phyloP scores from a whole-genome alignment of 805 yeast species.

The Metschnikowia colocasiae region DNA sequence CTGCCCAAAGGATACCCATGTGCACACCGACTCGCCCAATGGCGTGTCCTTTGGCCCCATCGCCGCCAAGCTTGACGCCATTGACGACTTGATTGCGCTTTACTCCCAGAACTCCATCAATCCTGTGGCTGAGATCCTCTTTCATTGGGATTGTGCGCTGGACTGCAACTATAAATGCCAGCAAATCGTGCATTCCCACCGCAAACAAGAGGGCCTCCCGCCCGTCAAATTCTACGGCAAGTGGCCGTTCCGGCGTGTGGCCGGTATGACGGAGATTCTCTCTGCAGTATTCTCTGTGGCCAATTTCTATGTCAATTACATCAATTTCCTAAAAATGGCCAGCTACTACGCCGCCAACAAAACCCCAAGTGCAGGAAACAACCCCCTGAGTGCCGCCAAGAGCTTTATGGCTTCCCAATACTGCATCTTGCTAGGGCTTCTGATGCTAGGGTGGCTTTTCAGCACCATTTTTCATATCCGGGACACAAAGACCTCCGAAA shows the following conservation, averaged over 20 bases:
- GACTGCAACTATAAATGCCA: constrained; percentile 41
- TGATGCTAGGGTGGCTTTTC: constrained; percentile 36
- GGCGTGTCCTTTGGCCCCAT: not conserved
- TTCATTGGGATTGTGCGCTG: constrained; percentile 34
- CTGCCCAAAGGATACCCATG: not conserved
- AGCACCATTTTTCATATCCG: constrained; percentile 38
- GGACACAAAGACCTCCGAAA: constrained; percentile 36
- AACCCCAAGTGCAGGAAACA: constrained; percentile 11
- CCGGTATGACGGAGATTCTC: constrained; percentile 36
- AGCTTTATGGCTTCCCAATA: constrained; percentile 31
- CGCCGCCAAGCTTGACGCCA: constrained; percentile 1
- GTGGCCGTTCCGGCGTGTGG: constrained; percentile 40
- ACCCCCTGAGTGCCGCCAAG: constrained; percentile 12
- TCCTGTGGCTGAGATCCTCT: constrained; percentile 19
- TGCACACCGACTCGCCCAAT: not conserved
- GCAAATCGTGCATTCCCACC: constrained; percentile 28
- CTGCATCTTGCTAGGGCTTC: constrained; percentile 23
- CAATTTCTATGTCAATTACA: constrained; percentile 34
- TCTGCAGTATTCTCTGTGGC: constrained; percentile 34
- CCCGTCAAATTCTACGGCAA: constrained; percentile 43
- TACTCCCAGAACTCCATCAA: constrained; percentile 13
- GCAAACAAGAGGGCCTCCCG: constrained; percentile 19
- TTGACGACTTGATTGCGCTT: constrained; percentile 2
- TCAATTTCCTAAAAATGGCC: constrained; percentile 25
- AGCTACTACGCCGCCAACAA: constrained; percentile 24